Percentiles rank a stretch among this genome's conserved stretches.
Conservation (phyloP, 139 green algal species). For the Chlorella sp. region DNA sequence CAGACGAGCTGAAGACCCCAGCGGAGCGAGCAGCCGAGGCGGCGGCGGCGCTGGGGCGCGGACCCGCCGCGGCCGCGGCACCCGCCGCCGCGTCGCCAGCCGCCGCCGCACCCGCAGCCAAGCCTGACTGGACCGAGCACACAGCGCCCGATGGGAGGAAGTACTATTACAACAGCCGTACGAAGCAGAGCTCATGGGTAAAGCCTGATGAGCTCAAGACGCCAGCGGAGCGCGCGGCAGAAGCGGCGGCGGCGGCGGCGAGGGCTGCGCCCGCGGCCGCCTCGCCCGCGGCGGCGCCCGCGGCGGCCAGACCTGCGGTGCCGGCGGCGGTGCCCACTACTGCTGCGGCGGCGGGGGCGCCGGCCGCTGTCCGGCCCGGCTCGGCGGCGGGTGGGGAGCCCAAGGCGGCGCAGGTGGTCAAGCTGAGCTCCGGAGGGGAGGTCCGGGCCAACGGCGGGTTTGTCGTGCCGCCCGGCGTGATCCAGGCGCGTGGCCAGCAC, state of each 20-base stretch:
- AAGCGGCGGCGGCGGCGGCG: background rate
- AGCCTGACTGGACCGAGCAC: slow-evolving; percentile 80
- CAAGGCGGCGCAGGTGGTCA: slow-evolving; percentile 26
- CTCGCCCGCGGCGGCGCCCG: too few species aligned
- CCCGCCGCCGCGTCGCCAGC: slow-evolving; percentile 5
- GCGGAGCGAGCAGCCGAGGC: background rate
- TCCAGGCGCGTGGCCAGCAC: too few species aligned
- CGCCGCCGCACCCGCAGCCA: background rate
- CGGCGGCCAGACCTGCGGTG: too few species aligned
- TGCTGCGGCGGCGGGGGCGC: too few species aligned
- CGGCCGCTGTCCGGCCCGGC: too few species aligned
- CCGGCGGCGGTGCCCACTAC: too few species aligned
- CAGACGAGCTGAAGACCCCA: slow-evolving; percentile 70
- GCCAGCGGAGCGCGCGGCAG: slow-evolving; percentile 6
- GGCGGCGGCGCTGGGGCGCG: background rate
- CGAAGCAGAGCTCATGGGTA: slow-evolving; percentile 79
- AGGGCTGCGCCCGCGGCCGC: background rate
- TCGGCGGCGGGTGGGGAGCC: too few species aligned
- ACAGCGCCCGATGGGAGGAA: slow-evolving; percentile 80
- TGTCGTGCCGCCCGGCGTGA: too few species aligned
- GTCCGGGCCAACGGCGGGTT: too few species aligned
- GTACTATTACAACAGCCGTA: slow-evolving; percentile 91
- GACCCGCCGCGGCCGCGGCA: background rate
- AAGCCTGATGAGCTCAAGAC: slow-evolving; percentile 78
- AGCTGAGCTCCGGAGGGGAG: background rate